Evolutionary conservation across 2,329 filamentous ascomycete genomes (phyloP), one percentile per base, ranked within the genome.

Genomic region (Alternaria angustiovoidea): DNA sequence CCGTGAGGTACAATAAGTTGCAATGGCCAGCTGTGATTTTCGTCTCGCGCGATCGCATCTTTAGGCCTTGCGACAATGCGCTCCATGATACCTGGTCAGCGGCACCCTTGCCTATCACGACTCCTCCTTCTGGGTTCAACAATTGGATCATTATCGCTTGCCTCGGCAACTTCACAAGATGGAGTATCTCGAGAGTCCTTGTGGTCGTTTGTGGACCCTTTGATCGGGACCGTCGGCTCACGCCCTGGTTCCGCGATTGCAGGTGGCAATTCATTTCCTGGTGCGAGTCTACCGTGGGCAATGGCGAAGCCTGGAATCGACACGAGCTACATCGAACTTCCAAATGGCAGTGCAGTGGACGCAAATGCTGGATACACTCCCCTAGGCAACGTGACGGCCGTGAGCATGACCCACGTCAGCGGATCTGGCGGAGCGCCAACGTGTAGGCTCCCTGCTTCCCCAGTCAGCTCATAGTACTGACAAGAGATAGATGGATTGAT

Each of bases 171-270:
- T 41, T 64, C 0, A 2, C 11, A 14, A 5, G 9, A 39, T 41
- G 52, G 9, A 11, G 18, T 5, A 9, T 30, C 34, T 55, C 52
- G n/a, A n/a, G 24, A 41, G 34, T 14, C 43, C 7, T 43, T 59
- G 8, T 49, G 51, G 51, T 18, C 22, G 7, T 46, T 46, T 7
- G 79, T 81, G 18, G 77, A 81, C 49, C 67, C 74, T n/a, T 70
- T 81, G n/a, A 80, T 81, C 16, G 79, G 79, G 12, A 78, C 79
- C 0, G 77, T 79, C 57, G 79, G 79, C 6, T 73, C 78, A 2
- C 71, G 65, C 20, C 62, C 76, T 9, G 78, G 78, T 3, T 61
- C 57, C 32, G 61, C 57, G 3, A 62, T 72, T 39, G 69, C 61
- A 32, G 68, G 70, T 11, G 71, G 71, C 28, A 71, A 75, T 30